phyloP scores from a whole-genome alignment of 31 red algal genomes.

The Pterothamnion heteromorphum region DNA sequence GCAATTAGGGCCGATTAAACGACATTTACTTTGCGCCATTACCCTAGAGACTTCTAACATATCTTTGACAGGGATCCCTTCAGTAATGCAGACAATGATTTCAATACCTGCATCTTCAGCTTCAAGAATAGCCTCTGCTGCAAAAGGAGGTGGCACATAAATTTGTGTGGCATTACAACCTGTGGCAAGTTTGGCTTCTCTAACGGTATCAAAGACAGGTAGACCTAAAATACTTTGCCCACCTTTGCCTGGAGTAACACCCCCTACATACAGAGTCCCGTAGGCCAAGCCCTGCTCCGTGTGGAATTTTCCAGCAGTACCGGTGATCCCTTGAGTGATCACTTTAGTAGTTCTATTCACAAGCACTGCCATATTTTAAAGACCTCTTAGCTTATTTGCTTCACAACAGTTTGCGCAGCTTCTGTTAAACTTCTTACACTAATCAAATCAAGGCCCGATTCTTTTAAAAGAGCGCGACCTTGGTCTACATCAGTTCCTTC shows the following conservation, averaged over 20 bases:
- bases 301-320: slow-evolving; percentile 91
- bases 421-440: slow-evolving; percentile 79
- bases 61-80: slow-evolving; percentile 93
- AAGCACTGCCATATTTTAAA: no score
- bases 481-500: slow-evolving; percentile 94
- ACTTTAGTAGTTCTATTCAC: no score
- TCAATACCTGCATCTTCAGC: slow-evolving; percentile 85
- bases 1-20: slow-evolving; percentile 97
- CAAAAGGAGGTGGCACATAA: slow-evolving; percentile 84
- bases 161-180: slow-evolving; percentile 79
- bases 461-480: slow-evolving; percentile 71
- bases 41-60: slow-evolving; percentile 79
- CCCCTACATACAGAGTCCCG: slow-evolving; percentile 90
- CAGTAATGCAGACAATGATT: slow-evolving; percentile 95
- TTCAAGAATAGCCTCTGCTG: slow-evolving; percentile 90
- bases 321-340: slow-evolving; percentile 96
- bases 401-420: no score
- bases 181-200: slow-evolving; percentile 67
- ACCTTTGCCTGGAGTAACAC: slow-evolving; percentile 79
- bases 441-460: slow-evolving; percentile 65
- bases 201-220: slow-evolving; percentile 91
- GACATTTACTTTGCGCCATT: slow-evolving; percentile 53
- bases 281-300: slow-evolving; percentile 82
- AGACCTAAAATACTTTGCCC: slow-evolving; percentile 68
- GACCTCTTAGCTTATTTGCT: no score